A percentile compares a stretch with the other conserved stretches of the same genome.
phyloP scores from a whole-genome alignment of 495 filamentous ascomycete species.

The Aspergillus ostianus region DNA sequence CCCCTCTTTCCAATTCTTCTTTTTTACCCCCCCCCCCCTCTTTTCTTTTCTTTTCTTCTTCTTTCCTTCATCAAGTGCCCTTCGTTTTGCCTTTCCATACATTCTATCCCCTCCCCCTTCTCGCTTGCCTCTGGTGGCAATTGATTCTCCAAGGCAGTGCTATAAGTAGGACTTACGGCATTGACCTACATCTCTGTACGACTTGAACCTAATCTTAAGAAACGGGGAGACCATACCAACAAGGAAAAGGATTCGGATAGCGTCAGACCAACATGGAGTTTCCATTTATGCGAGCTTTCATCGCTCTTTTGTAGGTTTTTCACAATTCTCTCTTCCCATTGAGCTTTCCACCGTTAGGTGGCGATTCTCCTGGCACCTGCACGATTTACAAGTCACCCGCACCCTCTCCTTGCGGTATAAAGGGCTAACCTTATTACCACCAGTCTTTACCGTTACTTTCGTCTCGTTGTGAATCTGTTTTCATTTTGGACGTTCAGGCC shows the following conservation, averaged over 20 bases:
- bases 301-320: slow-evolving; percentile 47
- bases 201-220: not conserved
- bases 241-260: slow-evolving; percentile 5
- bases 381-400: not conserved
- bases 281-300: slow-evolving; percentile 46
- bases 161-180: not conserved
- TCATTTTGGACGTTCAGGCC: slow-evolving; percentile 66
- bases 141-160: not conserved
- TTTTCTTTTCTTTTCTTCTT: no score
- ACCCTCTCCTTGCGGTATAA: not conserved
- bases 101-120: not conserved
- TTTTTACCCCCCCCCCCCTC: slow-evolving; percentile 10
- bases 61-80: no score
- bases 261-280: slow-evolving; percentile 33
- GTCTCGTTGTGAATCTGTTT: slow-evolving; percentile 62
- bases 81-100: slow-evolving; percentile 13
- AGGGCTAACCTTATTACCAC: no score
- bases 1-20: slow-evolving; percentile 8
- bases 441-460: slow-evolving; percentile 62
- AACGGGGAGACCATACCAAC: not conserved
- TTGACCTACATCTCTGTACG: not conserved
- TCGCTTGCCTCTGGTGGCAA: not conserved
- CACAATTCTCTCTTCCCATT: not conserved
- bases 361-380: not conserved
- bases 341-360: no score